phyloP scores from a whole-genome alignment of 1,139 yeast species.

The Zygoascus hellenicus region DNA sequence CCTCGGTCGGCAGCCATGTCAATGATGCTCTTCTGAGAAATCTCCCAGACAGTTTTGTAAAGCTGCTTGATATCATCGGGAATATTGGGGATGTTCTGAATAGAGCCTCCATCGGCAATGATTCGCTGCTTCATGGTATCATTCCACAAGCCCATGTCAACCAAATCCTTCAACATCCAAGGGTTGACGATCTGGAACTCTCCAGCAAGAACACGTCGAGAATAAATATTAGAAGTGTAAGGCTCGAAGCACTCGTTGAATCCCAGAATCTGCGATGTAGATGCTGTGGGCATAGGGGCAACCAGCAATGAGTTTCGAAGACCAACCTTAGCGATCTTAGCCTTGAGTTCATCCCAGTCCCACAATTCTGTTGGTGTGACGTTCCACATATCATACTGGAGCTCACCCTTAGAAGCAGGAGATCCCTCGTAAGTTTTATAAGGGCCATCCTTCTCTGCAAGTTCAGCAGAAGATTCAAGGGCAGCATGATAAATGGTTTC shows the following conservation, averaged over 20 bases:
- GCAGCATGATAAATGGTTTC: constrained; percentile 90
- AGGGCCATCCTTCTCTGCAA: constrained; percentile 60
- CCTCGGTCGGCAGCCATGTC: constrained; percentile 97
- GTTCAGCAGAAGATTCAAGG: constrained; percentile 70
- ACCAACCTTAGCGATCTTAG: constrained; percentile 55
- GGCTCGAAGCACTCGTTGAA: constrained; percentile 92
- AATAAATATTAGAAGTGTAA: constrained; percentile 78
- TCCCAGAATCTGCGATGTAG: constrained; percentile 86
- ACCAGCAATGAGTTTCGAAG: constrained; percentile 75
- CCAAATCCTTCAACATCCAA: constrained; percentile 71
- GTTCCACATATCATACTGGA: constrained; percentile 80
- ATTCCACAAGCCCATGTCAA: constrained; percentile 79
- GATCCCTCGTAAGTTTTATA: constrained; percentile 69
- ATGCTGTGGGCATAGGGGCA: constrained; percentile 95
- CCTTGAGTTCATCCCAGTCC: constrained; percentile 72
- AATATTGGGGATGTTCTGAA: constrained; percentile 68
- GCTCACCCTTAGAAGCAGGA: constrained; percentile 72
- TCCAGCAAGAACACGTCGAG: constrained; percentile 81
- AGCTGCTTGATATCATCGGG: constrained; percentile 73
- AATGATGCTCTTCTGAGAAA: constrained; percentile 78
- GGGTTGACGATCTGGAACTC: constrained; percentile 88
- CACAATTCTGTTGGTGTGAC: constrained; percentile 64
- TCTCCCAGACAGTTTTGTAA: constrained; percentile 96
- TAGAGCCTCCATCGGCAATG: constrained; percentile 76
- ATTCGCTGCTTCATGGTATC: constrained; percentile 76